Evolutionary conservation across 306 rosid genomes (phyloP).

Genomic region (Acacia crassicarpa): DNA sequence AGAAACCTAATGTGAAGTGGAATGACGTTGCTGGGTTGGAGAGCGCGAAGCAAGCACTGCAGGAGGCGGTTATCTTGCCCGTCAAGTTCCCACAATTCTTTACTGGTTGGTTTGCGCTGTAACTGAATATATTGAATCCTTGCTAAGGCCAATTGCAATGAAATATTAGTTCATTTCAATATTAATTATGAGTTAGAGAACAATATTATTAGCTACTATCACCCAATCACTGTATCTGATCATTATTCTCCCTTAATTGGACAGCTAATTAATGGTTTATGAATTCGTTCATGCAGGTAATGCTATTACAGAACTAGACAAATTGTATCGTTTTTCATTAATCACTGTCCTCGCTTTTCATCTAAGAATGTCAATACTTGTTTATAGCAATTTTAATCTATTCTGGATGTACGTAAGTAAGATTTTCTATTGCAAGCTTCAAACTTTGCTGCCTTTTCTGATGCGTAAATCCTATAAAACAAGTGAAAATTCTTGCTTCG

Average conservation of each 20-base stretch:
- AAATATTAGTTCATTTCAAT: not conserved
- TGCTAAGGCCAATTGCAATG: not conserved
- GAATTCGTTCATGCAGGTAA: not conserved
- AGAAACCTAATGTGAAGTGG: constrained; percentile 96
- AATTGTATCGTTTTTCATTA: not conserved
- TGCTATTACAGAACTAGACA: not conserved
- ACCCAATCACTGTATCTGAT: not conserved
- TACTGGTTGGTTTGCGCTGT: constrained; percentile 52
- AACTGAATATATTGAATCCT: not conserved
- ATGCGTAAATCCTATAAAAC: not conserved
- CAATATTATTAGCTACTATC: not conserved
- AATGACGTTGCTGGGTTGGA: constrained; percentile 97
- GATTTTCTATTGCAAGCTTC: not conserved
- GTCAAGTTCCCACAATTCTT: constrained; percentile 97
- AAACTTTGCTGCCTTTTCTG: not conserved
- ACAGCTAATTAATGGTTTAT: not conserved
- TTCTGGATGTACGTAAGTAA: not conserved
- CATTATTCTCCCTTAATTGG: not conserved
- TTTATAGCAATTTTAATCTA: not conserved
- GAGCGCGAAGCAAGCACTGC: constrained; percentile 94
- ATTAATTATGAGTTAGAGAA: not conserved
- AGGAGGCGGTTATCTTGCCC: constrained; percentile 95
- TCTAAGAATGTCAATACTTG: not conserved
- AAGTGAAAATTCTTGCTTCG: not conserved
- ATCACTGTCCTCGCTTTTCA: not conserved